These are phyloP conservation scores for Arxiozyma slooffiae DNA, from an alignment of 1,139 yeast species.

Conservation along the genomic window DNA sequence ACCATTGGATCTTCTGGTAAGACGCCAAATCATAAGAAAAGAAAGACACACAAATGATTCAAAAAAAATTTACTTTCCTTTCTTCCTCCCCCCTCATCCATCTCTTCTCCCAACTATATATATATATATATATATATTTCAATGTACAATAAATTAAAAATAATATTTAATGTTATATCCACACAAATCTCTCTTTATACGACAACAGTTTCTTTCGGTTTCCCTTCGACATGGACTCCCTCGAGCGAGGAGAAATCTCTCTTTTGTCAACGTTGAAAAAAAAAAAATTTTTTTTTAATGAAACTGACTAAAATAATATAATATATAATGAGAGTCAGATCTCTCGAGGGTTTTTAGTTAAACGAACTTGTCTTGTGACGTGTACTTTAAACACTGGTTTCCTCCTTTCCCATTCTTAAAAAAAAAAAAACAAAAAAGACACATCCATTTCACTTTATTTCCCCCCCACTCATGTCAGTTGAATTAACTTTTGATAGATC, in stretches of 20 bases:
- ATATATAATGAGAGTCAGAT: neutral
- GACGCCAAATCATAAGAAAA: constrained; percentile 31
- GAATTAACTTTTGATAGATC: constrained; percentile 38
- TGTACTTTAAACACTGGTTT: too few species aligned
- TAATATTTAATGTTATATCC: neutral
- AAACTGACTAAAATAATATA: too few species aligned
- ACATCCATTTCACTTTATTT: too few species aligned
- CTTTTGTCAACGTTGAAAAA: neutral
- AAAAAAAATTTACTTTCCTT: too few species aligned
- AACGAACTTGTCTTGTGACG: neutral
- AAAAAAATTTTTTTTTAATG: too few species aligned
- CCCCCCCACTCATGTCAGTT: constrained; percentile 20
- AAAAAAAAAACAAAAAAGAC: too few species aligned
- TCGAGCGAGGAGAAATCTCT: too few species aligned
- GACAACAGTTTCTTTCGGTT: neutral
- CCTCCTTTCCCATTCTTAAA: neutral
- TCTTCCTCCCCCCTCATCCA: neutral
- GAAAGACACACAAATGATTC: constrained; percentile 10
- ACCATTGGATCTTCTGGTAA: constrained; percentile 89
- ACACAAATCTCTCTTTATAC: neutral
- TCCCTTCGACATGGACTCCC: too few species aligned
- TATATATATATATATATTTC: too few species aligned
- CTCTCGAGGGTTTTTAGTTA: neutral
- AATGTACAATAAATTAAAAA: neutral
- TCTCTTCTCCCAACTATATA: neutral